Evolutionary conservation across 176 grass and related monocot genomes (phyloP), one percentile per base, ranked within the genome.

Genomic region (Juncus inflexus): DNA sequence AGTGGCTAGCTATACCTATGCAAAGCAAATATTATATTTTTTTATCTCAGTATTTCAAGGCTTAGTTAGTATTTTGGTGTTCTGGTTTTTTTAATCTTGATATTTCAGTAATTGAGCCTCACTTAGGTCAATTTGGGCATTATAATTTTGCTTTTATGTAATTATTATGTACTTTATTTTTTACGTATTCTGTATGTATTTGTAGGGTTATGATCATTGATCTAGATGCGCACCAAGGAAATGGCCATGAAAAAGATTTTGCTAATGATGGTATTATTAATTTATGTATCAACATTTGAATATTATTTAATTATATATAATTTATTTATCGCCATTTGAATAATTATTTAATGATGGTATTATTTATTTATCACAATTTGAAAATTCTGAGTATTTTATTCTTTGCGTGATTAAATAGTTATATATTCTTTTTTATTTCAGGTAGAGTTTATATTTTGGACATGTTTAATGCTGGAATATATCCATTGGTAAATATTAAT

Each of bases 221-320:
- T 74, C 82, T 96, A 69, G 92, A 96, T 86, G 92, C 92, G 55
- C 87, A 96, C 77, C 92, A 96, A 90, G 92, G 92, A 54, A 96
- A 96, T 89, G 92, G 92, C 42, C 79, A 96, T 65, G 87, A 89
- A 83, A 89, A 72, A 55, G 87, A 96, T 83, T 96, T 96, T 54
- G 85, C 84, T 42, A 75, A 89, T 74, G 85, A 96, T 64, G 82
- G 87, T 89, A 83, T 12, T 43, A 1, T 47, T 47, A 6, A 47
- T 47, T 6, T 28, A 28, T 28, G 19, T 28, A 28, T 28, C 19
- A 28, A 28, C 19, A 28, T 28, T 28, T 28, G 19, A 28, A 28
- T 28, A 28, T 28, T 28, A 28, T 28, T 28, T 28, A 28, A 28
- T 28, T 28, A 15, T 2, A 36, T 69, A 69, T 13, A 13, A 55